Conservation (phyloP, 1,139 yeast species). For the Geotrichum aggregatum region DNA sequence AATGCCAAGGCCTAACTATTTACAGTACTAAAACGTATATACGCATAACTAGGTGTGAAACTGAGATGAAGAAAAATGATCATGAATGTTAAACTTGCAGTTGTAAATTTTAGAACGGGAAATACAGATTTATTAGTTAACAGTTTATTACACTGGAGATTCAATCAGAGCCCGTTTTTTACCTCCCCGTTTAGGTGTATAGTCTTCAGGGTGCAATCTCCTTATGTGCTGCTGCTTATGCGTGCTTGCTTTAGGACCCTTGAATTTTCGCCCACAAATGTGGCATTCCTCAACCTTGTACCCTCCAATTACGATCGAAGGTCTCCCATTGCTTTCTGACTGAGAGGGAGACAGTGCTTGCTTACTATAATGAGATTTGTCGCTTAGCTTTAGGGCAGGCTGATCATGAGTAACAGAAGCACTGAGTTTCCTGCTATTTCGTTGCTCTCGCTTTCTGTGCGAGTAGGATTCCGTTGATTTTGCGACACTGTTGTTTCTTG, state of each 20-base stretch:
- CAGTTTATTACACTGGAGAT: no score
- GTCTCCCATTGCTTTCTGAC: conserved; percentile 4
- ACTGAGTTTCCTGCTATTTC: conserved; percentile 6
- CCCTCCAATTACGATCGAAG: conserved; percentile 20
- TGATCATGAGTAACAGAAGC: neutral
- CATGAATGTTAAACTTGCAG: no score
- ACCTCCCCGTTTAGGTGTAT: conserved; percentile 46
- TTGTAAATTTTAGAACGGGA: no score
- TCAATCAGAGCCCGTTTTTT: conserved; percentile 34
- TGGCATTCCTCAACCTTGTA: conserved; percentile 41
- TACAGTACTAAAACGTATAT: no score
- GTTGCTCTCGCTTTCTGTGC: neutral
- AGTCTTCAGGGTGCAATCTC: conserved; percentile 44
- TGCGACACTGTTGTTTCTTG: conserved; percentile 4
- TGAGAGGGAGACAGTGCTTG: conserved; percentile 22
- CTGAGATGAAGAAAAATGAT: no score
- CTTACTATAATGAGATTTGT: conserved; percentile 19
- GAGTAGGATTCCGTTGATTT: neutral
- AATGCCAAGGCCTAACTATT: no score
- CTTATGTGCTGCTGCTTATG: conserved; percentile 48
- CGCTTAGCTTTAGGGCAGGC: neutral
- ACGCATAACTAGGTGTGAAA: no score
- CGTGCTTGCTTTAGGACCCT: conserved; percentile 46
- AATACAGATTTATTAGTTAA: no score
- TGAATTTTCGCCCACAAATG: conserved; percentile 43